Conservation (phyloP, 164 flowering plant genomes). For the Macadamia integrifolia region DNA sequence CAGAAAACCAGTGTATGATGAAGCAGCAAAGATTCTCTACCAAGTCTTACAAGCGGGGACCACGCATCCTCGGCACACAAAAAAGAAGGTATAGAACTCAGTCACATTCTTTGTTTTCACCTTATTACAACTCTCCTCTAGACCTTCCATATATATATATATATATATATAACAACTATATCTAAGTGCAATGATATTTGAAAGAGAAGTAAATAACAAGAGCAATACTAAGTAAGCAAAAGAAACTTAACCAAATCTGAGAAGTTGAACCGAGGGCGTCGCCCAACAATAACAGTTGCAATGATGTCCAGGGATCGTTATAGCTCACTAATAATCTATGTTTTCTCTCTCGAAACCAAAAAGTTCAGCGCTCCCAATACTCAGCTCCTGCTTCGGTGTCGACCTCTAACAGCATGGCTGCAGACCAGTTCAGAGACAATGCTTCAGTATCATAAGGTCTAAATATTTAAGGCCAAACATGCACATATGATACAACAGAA, state of each 20-base stretch:
- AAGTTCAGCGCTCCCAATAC: neutral
- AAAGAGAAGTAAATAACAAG: constrained; percentile 3
- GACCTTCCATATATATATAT: neutral
- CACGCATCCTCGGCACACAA: constrained; percentile 59
- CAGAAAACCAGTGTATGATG: constrained; percentile 56
- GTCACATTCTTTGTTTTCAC: constrained; percentile 9
- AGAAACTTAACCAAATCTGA: constrained; percentile 56
- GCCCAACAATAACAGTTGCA: constrained; percentile 39
- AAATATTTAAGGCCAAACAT: neutral
- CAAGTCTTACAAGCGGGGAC: constrained; percentile 19
- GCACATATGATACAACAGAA: neutral
- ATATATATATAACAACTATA: constrained; percentile 1
- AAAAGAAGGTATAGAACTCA: constrained; percentile 30
- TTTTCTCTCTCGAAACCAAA: constrained; percentile 11
- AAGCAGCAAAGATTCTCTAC: constrained; percentile 47
- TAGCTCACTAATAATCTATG: constrained; percentile 21
- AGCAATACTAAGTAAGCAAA: constrained; percentile 25
- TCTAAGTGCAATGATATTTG: constrained; percentile 14
- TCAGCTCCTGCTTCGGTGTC: constrained; percentile 80
- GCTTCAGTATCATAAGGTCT: constrained; percentile 28
- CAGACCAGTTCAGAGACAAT: too few species aligned
- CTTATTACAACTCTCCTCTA: neutral
- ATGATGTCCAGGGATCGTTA: constrained; percentile 30
- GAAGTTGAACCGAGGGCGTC: constrained; percentile 38
- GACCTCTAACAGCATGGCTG: constrained; percentile 41